Evolutionary conservation across 805 yeast genomes (phyloP).

Genomic region (Naumovozyma baii): DNA sequence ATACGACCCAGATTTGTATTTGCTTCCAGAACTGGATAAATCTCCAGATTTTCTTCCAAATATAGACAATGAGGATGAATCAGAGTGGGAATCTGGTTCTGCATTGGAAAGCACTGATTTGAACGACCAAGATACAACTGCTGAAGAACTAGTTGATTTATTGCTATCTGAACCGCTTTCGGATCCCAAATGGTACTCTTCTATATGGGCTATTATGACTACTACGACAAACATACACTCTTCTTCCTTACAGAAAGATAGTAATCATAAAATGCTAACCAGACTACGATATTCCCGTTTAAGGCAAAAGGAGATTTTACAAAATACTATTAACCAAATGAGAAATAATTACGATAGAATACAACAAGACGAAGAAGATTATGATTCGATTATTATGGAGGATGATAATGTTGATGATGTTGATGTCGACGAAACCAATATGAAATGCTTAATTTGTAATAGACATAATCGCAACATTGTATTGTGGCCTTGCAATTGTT

Average conservation of each 20-base stretch:
- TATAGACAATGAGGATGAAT: conserved; percentile 1
- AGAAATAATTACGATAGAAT: background rate
- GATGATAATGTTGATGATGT: conserved; percentile 4
- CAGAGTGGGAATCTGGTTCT: background rate
- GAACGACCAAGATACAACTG: conserved; percentile 11
- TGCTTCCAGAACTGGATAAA: conserved; percentile 24
- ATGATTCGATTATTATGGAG: background rate
- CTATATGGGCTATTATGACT: conserved; percentile 22
- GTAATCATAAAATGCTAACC: conserved; percentile 27
- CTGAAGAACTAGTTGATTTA: conserved; percentile 4
- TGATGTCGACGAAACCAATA: conserved; percentile 28
- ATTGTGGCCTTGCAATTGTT: conserved; percentile 89
- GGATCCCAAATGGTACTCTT: conserved; percentile 21
- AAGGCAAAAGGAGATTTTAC: background rate
- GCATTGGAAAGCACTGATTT: background rate
- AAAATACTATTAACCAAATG: background rate
- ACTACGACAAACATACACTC: background rate
- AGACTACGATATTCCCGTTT: conserved; percentile 27
- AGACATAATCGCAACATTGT: conserved; percentile 63
- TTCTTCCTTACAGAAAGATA: too few relatives aligned
- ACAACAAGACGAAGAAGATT: conserved; percentile 1
- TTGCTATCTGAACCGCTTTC: conserved; percentile 2
- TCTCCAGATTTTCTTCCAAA: conserved; percentile 20
- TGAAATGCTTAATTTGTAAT: conserved; percentile 75
- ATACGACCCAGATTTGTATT: conserved; percentile 12